Evolutionary conservation across 495 filamentous ascomycete species (phyloP).

Genomic region (Chlorociboria aeruginascens): DNA sequence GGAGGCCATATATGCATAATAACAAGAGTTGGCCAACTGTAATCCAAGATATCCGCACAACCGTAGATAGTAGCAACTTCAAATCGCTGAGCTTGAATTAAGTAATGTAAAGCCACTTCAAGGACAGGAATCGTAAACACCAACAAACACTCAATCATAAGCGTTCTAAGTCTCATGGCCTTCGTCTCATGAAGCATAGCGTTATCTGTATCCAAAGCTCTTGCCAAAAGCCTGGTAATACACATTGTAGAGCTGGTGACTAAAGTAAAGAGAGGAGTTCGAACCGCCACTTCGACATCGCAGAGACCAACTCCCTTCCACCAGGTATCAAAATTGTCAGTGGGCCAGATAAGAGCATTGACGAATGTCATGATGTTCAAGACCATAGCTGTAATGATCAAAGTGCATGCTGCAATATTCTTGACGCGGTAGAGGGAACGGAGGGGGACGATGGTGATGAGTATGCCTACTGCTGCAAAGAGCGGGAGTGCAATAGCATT

Average conservation of each 20-base stretch:
- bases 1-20: constrained; percentile 56
- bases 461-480: constrained; percentile 4
- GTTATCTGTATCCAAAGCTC: constrained; percentile 53
- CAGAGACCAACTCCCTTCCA: constrained; percentile 69
- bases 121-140: constrained; percentile 58
- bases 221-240: constrained; percentile 67
- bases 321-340: constrained; percentile 52
- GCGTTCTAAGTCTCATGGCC: constrained; percentile 38
- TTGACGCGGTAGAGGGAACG: constrained; percentile 10
- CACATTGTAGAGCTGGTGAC: constrained; percentile 52
- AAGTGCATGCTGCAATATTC: constrained; percentile 26
- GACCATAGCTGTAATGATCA: constrained; percentile 28
- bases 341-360: constrained; percentile 76
- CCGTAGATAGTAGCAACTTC: constrained; percentile 61
- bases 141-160: constrained; percentile 48
- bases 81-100: constrained; percentile 62
- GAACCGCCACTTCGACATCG: constrained; percentile 65
- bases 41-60: constrained; percentile 51
- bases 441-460: constrained; percentile 11
- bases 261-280: constrained; percentile 38
- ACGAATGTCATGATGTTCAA: constrained; percentile 31
- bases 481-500: constrained; percentile 17
- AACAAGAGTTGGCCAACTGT: constrained; percentile 58
- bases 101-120: constrained; percentile 52
- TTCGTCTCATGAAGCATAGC: constrained; percentile 38